phyloP scores from a whole-genome alignment of 768 basidiomycete species.

The Filobasidium wieringae region DNA sequence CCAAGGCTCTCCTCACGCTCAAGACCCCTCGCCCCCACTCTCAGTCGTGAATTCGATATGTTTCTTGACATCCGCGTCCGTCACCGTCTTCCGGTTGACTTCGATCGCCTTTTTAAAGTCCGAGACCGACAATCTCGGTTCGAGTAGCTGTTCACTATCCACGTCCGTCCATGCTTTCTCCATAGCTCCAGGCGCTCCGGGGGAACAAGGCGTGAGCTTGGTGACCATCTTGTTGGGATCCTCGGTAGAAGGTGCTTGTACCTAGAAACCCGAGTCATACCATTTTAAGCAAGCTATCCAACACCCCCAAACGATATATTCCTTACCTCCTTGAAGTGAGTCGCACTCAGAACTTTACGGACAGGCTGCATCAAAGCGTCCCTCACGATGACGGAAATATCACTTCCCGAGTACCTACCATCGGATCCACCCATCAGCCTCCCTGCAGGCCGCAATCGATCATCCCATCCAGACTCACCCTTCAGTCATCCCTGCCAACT shows the following conservation, averaged over 20 bases:
- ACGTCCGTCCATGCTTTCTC: slow-evolving; percentile 87
- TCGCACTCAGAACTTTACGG: slow-evolving; percentile 85
- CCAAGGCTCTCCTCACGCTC: too few relatives aligned
- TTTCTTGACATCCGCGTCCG: slow-evolving; percentile 66
- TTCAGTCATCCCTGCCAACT: slow-evolving; percentile 73
- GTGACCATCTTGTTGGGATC: slow-evolving; percentile 23
- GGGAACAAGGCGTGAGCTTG: slow-evolving; percentile 91
- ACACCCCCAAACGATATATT: slow-evolving; percentile 34
- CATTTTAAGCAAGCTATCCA: too few relatives aligned
- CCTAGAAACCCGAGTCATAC: too few relatives aligned
- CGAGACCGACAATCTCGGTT: slow-evolving; percentile 62
- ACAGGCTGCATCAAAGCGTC: slow-evolving; percentile 99
- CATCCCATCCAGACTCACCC: slow-evolving; percentile 46
- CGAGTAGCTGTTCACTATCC: slow-evolving; percentile 74
- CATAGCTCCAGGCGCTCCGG: slow-evolving; percentile 69
- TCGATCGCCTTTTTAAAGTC: slow-evolving; percentile 76
- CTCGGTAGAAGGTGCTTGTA: slow-evolving; percentile 25
- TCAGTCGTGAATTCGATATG: slow-evolving; percentile 43
- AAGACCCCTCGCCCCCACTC: slow-evolving; percentile 28
- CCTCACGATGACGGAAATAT: slow-evolving; percentile 85
- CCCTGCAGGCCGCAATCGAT: background rate
- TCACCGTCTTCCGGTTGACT: slow-evolving; percentile 75
- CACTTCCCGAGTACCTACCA: slow-evolving; percentile 73
- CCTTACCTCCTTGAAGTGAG: slow-evolving; percentile 67
- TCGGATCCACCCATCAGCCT: background rate